phyloP scores from a whole-genome alignment of 495 filamentous ascomycete species.

The Penicillium diatomitis region DNA sequence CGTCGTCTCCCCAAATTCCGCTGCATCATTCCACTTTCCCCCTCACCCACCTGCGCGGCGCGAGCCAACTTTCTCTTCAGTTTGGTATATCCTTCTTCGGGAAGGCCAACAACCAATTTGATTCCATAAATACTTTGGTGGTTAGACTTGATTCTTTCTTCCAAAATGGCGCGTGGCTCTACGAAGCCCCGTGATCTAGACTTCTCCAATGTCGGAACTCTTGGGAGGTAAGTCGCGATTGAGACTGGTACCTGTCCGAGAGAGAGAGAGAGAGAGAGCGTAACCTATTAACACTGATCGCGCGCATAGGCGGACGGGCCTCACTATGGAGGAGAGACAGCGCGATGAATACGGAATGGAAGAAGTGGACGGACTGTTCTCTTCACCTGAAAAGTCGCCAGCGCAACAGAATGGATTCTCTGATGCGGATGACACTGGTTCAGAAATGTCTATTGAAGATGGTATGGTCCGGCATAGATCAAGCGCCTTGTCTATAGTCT shows the following conservation, averaged over 20 bases:
- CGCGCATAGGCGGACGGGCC: conserved; percentile 62
- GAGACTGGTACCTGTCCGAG: neutral
- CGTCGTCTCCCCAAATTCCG: conserved; percentile 21
- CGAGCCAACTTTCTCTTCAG: neutral
- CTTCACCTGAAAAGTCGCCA: conserved; percentile 65
- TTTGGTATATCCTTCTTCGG: neutral
- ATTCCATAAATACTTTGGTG: neutral
- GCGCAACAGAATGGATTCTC: conserved; percentile 29
- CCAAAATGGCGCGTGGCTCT: conserved; percentile 38
- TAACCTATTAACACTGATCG: conserved; percentile 7
- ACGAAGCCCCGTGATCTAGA: conserved; percentile 48
- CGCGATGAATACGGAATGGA: conserved; percentile 92
- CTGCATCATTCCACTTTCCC: conserved; percentile 18
- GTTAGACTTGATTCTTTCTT: neutral
- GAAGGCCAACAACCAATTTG: neutral
- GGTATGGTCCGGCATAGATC: conserved; percentile 16
- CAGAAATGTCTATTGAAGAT: conserved; percentile 43
- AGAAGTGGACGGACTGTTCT: conserved; percentile 75
- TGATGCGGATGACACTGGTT: conserved; percentile 20
- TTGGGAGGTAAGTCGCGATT: conserved; percentile 45
- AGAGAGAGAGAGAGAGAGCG: neutral
- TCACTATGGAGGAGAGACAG: conserved; percentile 69
- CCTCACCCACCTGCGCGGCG: conserved; percentile 6
- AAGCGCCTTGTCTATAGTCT: neutral
- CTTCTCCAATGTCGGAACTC: conserved; percentile 55